A percentile compares a stretch with the other conserved stretches of the same genome.
Conservation (phyloP, 2,329 filamentous ascomycete genomes). For the Diplodia sapinea region DNA sequence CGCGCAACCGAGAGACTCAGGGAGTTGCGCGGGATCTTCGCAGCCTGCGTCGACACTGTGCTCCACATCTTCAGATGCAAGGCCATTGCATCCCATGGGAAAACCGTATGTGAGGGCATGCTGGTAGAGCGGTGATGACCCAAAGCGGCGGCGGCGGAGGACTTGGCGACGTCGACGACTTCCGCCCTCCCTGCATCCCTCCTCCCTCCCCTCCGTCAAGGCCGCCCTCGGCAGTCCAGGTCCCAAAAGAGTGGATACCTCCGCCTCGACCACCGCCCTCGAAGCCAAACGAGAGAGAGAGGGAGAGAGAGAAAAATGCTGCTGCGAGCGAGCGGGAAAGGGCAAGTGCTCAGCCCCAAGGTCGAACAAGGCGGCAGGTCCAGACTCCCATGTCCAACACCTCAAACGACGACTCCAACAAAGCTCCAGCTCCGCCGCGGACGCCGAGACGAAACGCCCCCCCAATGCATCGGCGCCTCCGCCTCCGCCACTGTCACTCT, state of each 20-base stretch:
- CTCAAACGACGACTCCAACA: neutral
- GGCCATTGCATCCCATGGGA: neutral
- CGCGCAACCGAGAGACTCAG: neutral
- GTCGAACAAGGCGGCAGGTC: neutral
- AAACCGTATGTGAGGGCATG: too few species aligned
- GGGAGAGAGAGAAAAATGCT: neutral
- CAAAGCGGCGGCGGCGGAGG: neutral
- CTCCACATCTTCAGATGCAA: neutral
- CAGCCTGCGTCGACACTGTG: neutral
- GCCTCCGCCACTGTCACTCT: neutral
- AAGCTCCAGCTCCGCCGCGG: neutral
- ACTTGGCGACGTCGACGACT: neutral
- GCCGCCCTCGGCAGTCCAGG: neutral
- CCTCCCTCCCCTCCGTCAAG: too few species aligned
- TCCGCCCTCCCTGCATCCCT: neutral
- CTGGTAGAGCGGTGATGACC: neutral
- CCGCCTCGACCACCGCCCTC: neutral
- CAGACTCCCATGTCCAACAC: neutral
- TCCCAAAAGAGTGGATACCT: neutral
- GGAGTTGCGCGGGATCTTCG: neutral
- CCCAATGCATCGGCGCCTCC: neutral
- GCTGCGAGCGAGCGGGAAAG: neutral
- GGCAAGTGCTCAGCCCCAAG: neutral
- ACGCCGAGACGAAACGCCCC: neutral
- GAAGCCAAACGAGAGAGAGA: neutral